phyloP scores from a whole-genome alignment of 2,329 filamentous ascomycete species.

The Pseudogymnoascus sp. region DNA sequence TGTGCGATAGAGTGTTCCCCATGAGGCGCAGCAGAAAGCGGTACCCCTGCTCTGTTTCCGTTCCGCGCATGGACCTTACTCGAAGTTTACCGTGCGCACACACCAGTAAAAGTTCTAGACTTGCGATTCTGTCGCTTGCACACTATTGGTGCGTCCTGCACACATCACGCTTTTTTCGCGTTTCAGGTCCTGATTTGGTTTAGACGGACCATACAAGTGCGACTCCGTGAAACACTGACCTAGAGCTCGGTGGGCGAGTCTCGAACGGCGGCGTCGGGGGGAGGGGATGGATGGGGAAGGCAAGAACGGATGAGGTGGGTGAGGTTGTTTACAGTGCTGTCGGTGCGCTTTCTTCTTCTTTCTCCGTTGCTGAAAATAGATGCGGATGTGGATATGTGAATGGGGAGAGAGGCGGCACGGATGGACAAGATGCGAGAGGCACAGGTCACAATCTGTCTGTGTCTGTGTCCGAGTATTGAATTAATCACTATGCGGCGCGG shows the following conservation, averaged over 20 bases:
- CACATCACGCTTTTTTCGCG: neutral
- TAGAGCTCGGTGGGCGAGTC: neutral
- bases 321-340: neutral
- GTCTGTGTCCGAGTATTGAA: too few species aligned
- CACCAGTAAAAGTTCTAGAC: neutral
- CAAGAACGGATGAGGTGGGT: too few species aligned
- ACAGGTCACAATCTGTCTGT: neutral
- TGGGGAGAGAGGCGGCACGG: neutral
- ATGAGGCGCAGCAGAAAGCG: slow-evolving; percentile 4
- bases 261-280: neutral
- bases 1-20: neutral
- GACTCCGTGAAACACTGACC: neutral
- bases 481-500: neutral
- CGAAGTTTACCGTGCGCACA: neutral
- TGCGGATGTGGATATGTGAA: neutral
- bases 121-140: neutral
- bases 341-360: neutral
- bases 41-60: neutral
- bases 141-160: neutral
- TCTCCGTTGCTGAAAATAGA: slow-evolving; percentile 3
- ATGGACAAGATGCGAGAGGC: too few species aligned
- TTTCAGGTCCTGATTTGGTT: neutral
- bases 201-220: neutral
- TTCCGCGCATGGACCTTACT: neutral
- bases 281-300: neutral